Conservation (phyloP, 2,329 filamentous ascomycete genomes). For the Fusarium pseudonygamai region DNA sequence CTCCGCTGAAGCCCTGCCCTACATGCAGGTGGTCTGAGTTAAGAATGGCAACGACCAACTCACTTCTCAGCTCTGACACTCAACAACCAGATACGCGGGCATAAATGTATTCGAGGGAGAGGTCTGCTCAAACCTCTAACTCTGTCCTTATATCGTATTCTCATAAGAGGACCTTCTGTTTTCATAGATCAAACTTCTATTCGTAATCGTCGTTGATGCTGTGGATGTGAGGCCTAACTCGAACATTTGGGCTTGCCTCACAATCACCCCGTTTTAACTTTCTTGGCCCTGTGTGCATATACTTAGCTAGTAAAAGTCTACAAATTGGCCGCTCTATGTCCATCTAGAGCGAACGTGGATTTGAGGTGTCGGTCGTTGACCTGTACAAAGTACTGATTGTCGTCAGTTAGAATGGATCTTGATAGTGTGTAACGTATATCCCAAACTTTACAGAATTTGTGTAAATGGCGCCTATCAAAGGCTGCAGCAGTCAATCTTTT, state of each 20-base stretch:
- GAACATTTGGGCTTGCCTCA: not conserved
- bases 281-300: not conserved
- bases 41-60: not conserved
- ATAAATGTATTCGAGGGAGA: not conserved
- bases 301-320: not conserved
- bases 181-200: not conserved
- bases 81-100: not conserved
- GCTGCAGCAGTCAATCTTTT: not conserved
- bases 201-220: not conserved
- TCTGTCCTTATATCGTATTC: not conserved
- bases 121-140: fast-evolving
- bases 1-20: not conserved
- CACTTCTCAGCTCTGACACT: not conserved
- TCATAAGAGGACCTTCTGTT: fast-evolving
- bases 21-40: not conserved
- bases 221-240: not conserved
- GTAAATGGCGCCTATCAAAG: not conserved
- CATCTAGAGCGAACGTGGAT: not conserved
- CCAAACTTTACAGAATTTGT: not conserved
- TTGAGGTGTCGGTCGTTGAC: not conserved
- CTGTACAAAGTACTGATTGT: not conserved
- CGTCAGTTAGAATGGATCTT: not conserved
- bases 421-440: not conserved
- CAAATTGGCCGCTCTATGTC: not conserved
- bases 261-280: not conserved